phyloP scores from a whole-genome alignment of 2,329 filamentous ascomycete genomes.

The Fusarium burgessii region DNA sequence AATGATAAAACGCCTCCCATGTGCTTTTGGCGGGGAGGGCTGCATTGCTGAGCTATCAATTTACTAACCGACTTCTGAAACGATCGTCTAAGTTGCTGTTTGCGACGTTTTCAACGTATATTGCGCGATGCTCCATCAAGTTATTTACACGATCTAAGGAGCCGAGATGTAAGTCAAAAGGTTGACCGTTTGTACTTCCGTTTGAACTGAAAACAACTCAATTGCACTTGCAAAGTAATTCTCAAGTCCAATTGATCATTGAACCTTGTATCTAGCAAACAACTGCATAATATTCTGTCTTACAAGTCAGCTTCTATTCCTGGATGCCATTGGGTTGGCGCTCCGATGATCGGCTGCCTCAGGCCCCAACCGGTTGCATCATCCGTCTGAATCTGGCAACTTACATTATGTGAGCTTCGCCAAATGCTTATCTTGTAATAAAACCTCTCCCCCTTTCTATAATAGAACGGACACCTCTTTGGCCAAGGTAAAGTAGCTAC shows the following conservation, averaged over 20 bases:
- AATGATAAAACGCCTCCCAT: not conserved
- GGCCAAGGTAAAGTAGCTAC: constrained; percentile 10
- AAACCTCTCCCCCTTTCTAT: not conserved
- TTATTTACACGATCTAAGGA: constrained; percentile 10
- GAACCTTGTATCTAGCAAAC: not conserved
- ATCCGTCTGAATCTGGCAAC: constrained; percentile 39
- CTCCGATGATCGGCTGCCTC: constrained; percentile 46
- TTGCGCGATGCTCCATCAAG: constrained; percentile 33
- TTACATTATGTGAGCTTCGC: constrained; percentile 35
- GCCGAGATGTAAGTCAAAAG: constrained; percentile 1
- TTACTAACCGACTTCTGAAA: too few relatives aligned
- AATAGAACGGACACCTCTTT: constrained; percentile 9
- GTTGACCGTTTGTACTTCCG: not conserved
- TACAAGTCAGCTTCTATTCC: not conserved
- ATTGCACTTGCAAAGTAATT: not conserved
- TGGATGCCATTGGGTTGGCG: not conserved
- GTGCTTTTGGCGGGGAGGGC: not conserved
- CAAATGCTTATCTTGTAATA: constrained; percentile 24
- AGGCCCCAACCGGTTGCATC: constrained; percentile 48
- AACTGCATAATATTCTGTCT: not conserved
- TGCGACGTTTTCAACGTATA: constrained; percentile 26
- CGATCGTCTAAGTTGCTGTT: too few relatives aligned
- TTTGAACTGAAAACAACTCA: not conserved
- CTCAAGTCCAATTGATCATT: not conserved
- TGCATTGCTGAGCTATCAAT: not conserved